Conservation (phyloP, 306 rosid species). For the Vigna nakashimae region DNA sequence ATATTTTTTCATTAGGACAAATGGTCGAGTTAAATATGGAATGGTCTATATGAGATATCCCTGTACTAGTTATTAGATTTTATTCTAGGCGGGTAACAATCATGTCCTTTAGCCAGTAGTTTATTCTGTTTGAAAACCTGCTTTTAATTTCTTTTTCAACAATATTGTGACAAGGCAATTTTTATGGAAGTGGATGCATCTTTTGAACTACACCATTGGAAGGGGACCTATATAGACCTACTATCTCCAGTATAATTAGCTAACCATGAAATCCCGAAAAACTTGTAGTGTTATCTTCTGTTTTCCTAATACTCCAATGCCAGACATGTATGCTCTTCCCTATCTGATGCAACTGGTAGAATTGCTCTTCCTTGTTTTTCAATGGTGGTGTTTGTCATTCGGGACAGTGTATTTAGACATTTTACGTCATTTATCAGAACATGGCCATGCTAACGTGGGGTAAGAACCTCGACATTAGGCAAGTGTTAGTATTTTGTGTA, state of each 20-base stretch:
- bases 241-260: background rate
- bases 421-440: no score
- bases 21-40: slow-evolving; percentile 19
- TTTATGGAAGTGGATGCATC: background rate
- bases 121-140: background rate
- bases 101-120: background rate
- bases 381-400: background rate
- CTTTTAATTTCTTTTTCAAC: slow-evolving; percentile 11
- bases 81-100: slow-evolving; percentile 23
- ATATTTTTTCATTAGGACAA: slow-evolving; percentile 9
- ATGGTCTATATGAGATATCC: slow-evolving; percentile 2
- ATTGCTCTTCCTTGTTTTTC: background rate
- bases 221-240: slow-evolving; percentile 1
- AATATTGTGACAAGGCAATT: background rate
- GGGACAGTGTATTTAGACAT: background rate
- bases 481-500: no score
- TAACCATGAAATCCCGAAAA: slow-evolving; percentile 4
- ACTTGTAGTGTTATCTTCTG: background rate
- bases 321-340: slow-evolving; percentile 5
- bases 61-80: slow-evolving; percentile 1
- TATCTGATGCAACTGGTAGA: slow-evolving; percentile 13
- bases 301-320: background rate
- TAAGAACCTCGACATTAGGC: no score
- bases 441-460: no score
- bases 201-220: slow-evolving; percentile 12